Evolutionary conservation across 2,329 filamentous ascomycete genomes (phyloP).

Genomic region (Scedosporium minutisporum): DNA sequence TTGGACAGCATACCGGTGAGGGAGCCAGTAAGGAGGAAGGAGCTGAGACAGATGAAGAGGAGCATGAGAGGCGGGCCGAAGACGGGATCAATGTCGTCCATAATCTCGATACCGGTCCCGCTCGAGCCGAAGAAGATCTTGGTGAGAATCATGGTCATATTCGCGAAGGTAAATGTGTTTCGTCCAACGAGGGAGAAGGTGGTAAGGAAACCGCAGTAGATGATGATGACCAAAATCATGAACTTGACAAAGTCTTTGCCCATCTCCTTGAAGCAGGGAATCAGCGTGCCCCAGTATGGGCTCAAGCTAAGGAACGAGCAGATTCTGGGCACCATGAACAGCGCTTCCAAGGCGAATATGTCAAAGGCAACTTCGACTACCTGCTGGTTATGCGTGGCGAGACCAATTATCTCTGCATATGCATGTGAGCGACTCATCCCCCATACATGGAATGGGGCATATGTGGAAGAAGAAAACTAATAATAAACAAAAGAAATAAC

Average conservation of each 20-base stretch:
- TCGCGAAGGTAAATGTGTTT: constrained; percentile 50
- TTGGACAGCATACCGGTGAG: constrained; percentile 71
- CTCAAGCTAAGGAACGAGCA: constrained; percentile 80
- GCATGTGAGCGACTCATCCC: constrained; percentile 9
- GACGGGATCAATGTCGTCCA: constrained; percentile 48
- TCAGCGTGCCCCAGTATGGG: constrained; percentile 82
- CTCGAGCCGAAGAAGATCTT: constrained; percentile 75
- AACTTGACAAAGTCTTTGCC: constrained; percentile 87
- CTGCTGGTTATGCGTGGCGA: constrained; percentile 46
- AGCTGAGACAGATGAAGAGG: constrained; percentile 67
- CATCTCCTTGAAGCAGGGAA: constrained; percentile 91
- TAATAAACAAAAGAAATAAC: constrained; percentile 21
- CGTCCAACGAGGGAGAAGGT: constrained; percentile 75
- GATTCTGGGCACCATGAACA: constrained; percentile 83
- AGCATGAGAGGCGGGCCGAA: constrained; percentile 56
- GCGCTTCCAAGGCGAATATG: constrained; percentile 76
- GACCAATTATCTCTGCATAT: constrained; percentile 51
- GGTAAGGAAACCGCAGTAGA: constrained; percentile 83
- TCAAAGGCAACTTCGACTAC: constrained; percentile 79
- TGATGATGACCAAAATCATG: constrained; percentile 65
- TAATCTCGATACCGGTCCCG: constrained; percentile 63
- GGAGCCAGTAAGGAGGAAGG: constrained; percentile 69
- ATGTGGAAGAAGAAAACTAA: neutral
- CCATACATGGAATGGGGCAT: no score
- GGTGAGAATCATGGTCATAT: constrained; percentile 68